Evolutionary conservation across 805 yeast genomes (phyloP).

Genomic region (Soucietia sequanensis): DNA sequence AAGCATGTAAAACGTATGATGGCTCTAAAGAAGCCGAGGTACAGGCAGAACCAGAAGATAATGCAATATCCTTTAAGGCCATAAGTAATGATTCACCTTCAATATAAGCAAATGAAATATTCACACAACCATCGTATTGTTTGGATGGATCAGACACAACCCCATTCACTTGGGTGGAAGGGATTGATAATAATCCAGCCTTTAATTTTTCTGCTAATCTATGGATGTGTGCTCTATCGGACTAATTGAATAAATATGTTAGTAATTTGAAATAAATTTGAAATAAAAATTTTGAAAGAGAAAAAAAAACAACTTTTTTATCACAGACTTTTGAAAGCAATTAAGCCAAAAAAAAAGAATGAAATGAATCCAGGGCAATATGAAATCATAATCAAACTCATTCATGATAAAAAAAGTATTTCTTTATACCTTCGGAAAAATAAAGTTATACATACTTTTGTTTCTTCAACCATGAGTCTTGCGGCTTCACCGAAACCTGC

Average conservation of each 20-base stretch:
- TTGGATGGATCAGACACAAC: slow-evolving; percentile 50
- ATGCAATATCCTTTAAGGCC: slow-evolving; percentile 97
- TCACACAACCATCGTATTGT: slow-evolving; percentile 89
- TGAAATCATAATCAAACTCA: no score
- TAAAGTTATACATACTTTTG: slow-evolving; percentile 34
- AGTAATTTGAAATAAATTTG: slow-evolving; percentile 2
- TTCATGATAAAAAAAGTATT: no score
- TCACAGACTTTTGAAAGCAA: no score
- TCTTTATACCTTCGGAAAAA: no score
- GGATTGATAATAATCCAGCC: slow-evolving; percentile 72
- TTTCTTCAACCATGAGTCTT: slow-evolving; percentile 71
- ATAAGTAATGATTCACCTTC: slow-evolving; percentile 97
- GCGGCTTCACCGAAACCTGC: slow-evolving; percentile 98
- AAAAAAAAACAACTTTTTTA: no score
- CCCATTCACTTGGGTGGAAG: slow-evolving; percentile 90
- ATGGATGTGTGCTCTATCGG: slow-evolving; percentile 69
- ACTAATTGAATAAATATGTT: slow-evolving; percentile 23
- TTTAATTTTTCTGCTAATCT: slow-evolving; percentile 71
- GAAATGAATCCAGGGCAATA: no score
- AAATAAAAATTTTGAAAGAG: no score
- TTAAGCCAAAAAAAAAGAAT: not conserved
- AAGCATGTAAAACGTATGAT: slow-evolving; percentile 91
- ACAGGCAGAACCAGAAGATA: slow-evolving; percentile 97
- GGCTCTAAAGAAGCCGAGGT: slow-evolving; percentile 98
- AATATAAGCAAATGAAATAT: slow-evolving; percentile 93